Evolutionary conservation across 2,329 filamentous ascomycete genomes (phyloP).

Genomic region (Sclerotinia minor): DNA sequence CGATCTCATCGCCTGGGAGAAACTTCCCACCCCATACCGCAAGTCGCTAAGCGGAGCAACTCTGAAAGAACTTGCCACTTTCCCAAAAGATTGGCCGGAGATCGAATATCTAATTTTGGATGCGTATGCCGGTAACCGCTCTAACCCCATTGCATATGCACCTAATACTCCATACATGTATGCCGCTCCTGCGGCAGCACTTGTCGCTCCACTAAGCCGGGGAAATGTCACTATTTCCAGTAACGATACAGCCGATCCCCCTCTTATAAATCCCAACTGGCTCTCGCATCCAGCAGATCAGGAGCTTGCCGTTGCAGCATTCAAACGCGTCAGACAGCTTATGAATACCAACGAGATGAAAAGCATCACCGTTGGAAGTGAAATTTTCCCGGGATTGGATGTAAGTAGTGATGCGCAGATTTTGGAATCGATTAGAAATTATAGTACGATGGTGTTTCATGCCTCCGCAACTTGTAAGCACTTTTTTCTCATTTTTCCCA

Average conservation of each 20-base stretch:
- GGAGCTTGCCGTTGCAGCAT: slow-evolving; percentile 47
- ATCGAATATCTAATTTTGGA: slow-evolving; percentile 25
- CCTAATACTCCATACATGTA: slow-evolving; percentile 2
- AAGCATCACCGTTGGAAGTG: background rate
- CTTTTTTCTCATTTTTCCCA: too few species aligned
- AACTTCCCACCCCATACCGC: slow-evolving; percentile 22
- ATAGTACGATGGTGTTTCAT: background rate
- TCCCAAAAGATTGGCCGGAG: slow-evolving; percentile 28
- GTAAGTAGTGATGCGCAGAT: slow-evolving; percentile 29
- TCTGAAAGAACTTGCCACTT: slow-evolving; percentile 12
- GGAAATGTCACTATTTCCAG: slow-evolving; percentile 45
- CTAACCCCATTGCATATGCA: background rate
- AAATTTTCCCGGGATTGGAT: background rate
- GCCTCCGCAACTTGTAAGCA: background rate
- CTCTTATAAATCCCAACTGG: slow-evolving; percentile 48
- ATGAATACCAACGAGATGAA: slow-evolving; percentile 5
- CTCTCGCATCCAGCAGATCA: slow-evolving; percentile 46
- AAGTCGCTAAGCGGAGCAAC: slow-evolving; percentile 11
- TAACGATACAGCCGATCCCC: slow-evolving; percentile 41
- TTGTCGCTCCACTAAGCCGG: slow-evolving; percentile 42
- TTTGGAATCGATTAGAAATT: slow-evolving; percentile 27
- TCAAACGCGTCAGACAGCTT: slow-evolving; percentile 45
- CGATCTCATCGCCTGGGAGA: slow-evolving; percentile 28
- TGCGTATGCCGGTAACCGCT: background rate
- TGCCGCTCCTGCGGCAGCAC: slow-evolving; percentile 30